Base-by-base conservation (phyloP, 192 early-diverging fungal species). In the Umbelopsis sp. region DNA sequence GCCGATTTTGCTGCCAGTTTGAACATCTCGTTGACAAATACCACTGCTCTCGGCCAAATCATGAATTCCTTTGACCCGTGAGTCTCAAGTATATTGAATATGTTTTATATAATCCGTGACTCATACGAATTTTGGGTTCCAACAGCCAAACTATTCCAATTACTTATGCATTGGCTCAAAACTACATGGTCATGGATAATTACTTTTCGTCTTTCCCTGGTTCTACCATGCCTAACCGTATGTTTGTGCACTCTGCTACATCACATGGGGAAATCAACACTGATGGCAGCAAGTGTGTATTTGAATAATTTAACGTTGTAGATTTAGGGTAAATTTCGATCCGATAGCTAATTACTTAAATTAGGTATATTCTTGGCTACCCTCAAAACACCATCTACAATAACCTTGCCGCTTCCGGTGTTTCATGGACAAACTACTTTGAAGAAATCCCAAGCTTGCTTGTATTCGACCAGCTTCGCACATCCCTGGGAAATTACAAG, bases 331-430 rank as follows among this genome's bases (percentile, higher is more conserved):
- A 1, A 41, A 10, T 49, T 3, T 18, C 15, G 48, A 16, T 49
- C 6, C 0, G 1, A 20, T 49, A 4, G 15, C 12, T 21, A 49
- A 20, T 21, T 16, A 49, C 20, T 16, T 21, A 21, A 30, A 30
- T 30, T 49, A 61, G 55, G 7, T 61, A 73, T 46, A 64, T 73
- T 22, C 16, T 9, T 21, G 71, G 71, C 12, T 73, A 73, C 35
- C 66, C 71, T 21, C 71, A 73, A 46, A 47, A 46, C 12, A 73
- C 71, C 66, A 73, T 73, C 58, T 73, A 73, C 37, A 73, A 73
- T 35, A 73, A 67, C 41, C 47, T 73, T 12, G 46, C 49, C 18
- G 70, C 64, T 27, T 58, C 70, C 22, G 44, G 46, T 27, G 49
- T 71, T 23, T 35, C 27, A 20, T 71, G 70, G 70, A 37, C 45